Percentiles rank a stretch among this genome's conserved stretches.
These are phyloP conservation scores for Apiotrichum domesticum DNA, from an alignment of 1,284 basidiomycete genomes.

Conservation along the genomic window DNA sequence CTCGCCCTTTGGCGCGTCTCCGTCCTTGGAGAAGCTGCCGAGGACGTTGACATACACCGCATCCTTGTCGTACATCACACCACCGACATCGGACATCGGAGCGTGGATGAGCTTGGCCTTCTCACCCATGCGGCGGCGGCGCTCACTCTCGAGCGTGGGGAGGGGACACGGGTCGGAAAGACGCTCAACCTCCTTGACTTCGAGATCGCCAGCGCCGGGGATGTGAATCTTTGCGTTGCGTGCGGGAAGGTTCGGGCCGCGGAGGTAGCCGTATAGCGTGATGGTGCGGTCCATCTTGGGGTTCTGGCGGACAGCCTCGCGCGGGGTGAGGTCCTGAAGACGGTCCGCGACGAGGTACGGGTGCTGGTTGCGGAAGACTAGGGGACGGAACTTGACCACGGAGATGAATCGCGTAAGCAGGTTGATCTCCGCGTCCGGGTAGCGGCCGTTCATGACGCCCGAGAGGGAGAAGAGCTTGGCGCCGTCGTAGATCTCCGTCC, in stretches of 20 bases:
- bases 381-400: constrained; percentile 97
- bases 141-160: constrained; percentile 87
- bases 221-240: constrained; percentile 82
- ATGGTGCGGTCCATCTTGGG: constrained; percentile 79
- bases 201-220: constrained; percentile 85
- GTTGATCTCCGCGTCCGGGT: constrained; percentile 93
- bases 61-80: constrained; percentile 96
- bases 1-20: constrained; percentile 64
- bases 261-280: constrained; percentile 90
- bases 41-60: constrained; percentile 97
- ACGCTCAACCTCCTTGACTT: constrained; percentile 65
- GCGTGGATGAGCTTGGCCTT: constrained; percentile 95
- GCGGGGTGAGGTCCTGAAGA: constrained; percentile 86
- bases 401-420: constrained; percentile 94
- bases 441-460: constrained; percentile 95
- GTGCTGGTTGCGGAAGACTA: constrained; percentile 89
- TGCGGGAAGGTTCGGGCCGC: constrained; percentile 77
- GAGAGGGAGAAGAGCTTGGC: constrained; percentile 98
- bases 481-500: constrained; percentile 98
- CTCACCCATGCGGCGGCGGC: constrained; percentile 85
- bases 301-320: constrained; percentile 72
- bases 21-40: constrained; percentile 73
- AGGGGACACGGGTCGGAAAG: constrained; percentile 92
- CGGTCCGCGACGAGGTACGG: constrained; percentile 96
- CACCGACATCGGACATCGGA: constrained; percentile 97